Evolutionary conservation across 2,329 filamentous ascomycete genomes (phyloP), one percentile per base, ranked within the genome.

Genomic region (Pestalotiopsis sp.): DNA sequence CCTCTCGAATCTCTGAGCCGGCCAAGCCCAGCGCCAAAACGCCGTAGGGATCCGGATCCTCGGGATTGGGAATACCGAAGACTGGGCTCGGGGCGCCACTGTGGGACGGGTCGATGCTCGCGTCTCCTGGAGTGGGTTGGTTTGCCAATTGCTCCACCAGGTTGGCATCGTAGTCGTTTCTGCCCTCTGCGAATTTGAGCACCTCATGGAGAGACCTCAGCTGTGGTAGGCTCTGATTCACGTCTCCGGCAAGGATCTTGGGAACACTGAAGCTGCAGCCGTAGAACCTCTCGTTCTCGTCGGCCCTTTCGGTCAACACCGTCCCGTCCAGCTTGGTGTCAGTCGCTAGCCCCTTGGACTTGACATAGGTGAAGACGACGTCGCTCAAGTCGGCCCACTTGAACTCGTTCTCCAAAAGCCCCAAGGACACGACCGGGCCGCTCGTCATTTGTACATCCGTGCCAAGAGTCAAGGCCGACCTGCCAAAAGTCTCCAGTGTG

Each of bases 21-120:
- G 94, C 93, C 83, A 94, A 91, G 77, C 97, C 94, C n/a, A 98
- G 82, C 7, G 95, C 95, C 71, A 95, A 87, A 31, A 98, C 92
- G 27, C 95, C 95, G 76, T 93, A 98, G 0, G 95, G 95, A 78
- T 98, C 95, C 0, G 95, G 94, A 74, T 98, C 95, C 67, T 94
- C 90, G 3, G 84, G 81, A 71, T 91, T 90, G 0, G 94, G 94
- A 17, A 97, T 84, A 2, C 95, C 95, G 81, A 98, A 97, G 2
- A 83, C 82, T 38, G 85, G 82, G 62, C 77, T 85, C 67, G 76
- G 79, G 65, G 73, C 75, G 27, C 78, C 72, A 68, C 76, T 69
- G 64, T 70, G 79, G 0, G 86, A 82, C 2, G 83, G 82, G 63
- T 86, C 85, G 70, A 88, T 86, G 69, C 84, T 77, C 63, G 87